Evolutionary conservation across 805 yeast species (phyloP).

Genomic region (Candida loeiensis): DNA sequence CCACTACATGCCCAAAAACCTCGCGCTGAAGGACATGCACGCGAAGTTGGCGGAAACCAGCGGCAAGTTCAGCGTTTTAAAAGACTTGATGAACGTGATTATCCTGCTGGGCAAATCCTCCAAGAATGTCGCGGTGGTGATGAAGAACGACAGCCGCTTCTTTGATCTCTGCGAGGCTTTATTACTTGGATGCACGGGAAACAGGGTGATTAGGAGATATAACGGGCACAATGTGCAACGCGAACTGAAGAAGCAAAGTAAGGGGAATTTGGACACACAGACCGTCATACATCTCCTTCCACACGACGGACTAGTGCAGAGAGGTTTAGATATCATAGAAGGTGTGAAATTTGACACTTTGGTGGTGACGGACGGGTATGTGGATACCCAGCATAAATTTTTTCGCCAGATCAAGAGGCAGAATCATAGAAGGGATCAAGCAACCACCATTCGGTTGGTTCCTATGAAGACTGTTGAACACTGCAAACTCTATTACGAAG

Average conservation of each 20-base stretch:
- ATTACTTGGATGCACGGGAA: constrained; percentile 52
- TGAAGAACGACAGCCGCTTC: constrained; percentile 59
- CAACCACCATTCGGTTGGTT: constrained; percentile 68
- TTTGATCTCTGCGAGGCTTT: constrained; percentile 74
- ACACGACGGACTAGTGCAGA: constrained; percentile 13
- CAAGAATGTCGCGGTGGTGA: constrained; percentile 64
- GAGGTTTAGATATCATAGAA: constrained; percentile 22
- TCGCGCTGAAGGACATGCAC: constrained; percentile 69
- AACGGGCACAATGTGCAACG: constrained; percentile 58
- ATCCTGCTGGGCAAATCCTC: constrained; percentile 28
- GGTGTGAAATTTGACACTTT: constrained; percentile 51
- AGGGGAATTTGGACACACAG: constrained; percentile 4
- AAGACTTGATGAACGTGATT: constrained; percentile 58
- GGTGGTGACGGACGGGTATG: constrained; percentile 61
- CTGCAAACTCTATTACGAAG: constrained; percentile 50
- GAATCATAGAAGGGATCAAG: too few relatives aligned
- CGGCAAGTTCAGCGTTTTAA: constrained; percentile 76
- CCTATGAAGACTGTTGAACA: constrained; percentile 85
- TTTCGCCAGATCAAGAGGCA: constrained; percentile 26
- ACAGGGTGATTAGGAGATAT: constrained; percentile 51
- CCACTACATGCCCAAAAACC: constrained; percentile 80
- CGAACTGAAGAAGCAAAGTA: constrained; percentile 31
- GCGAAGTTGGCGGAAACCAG: constrained; percentile 68
- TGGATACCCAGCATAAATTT: constrained; percentile 39
- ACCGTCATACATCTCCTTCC: constrained; percentile 16